Base-by-base conservation (phyloP, 176 grass and related monocot genomes). In the Oryza nivara region DNA sequence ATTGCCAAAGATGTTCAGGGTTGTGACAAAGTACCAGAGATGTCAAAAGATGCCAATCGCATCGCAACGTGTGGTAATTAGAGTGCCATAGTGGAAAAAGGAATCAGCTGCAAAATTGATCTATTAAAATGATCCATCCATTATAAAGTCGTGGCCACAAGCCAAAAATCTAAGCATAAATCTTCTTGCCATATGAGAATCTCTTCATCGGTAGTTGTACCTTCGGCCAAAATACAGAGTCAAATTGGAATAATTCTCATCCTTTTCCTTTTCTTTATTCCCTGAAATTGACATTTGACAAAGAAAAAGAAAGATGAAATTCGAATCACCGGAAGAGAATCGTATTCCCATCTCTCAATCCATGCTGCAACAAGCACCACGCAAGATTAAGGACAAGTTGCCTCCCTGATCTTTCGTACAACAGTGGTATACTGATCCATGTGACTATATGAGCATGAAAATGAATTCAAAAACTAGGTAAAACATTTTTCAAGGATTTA, bases 261-360 rank as follows among this genome's bases (percentile, higher is more conserved):
- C 20, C 22, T n/a, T 48, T 48, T n/a, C 47, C 2, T 71, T 22
- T 81, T 41, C 16, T 81, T 81, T 41, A 41, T 81, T 81, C 34
- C 32, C 36, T 45, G 36, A 45, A 45, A 45, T 61, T 32, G 36
- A 72, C 51, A 13, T 43, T 17, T 25, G 35, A 73, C 4, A 25
- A 5, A 47, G 9, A 2, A 13, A 72, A 38, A 15, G 58, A 11
- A 34, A 56, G 2, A 6, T 26, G 13, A 15, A 60, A 43, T 32
- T 20, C 5, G 3, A 3, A 30, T 51, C 17, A 23, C 12, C 14
- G 47, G 63, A 63, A 68, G 25, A 64, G 52, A 65, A 74, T 65
- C 51, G 43, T 73, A 64, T 82, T 46, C 52, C 25, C 54, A 60
- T 67, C 46, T 40, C 66, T 80, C 25, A 14, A 68, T 22, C 22